Base-by-base conservation (phyloP, 352 stramenopile genomes). In the Phytopythium montanum region DNA sequence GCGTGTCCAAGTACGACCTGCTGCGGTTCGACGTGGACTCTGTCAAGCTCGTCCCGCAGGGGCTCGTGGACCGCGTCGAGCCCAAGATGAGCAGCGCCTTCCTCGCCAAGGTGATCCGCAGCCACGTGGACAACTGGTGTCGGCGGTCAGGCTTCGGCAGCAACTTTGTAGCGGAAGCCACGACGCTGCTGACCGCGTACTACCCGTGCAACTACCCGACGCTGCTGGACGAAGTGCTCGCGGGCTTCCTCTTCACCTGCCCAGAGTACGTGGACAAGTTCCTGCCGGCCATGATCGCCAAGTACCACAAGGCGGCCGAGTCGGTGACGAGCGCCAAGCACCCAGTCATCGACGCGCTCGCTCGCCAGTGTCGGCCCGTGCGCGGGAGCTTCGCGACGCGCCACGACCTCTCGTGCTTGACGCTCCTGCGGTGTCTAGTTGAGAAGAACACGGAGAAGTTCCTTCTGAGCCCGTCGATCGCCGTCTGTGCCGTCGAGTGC, bases 21-120 rank as follows among this genome's bases (percentile, higher is more conserved):
- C 60, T 88, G 31, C 55, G 76, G 2, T 92, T 90, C 63, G 79
- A 79, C n/a, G 80, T 94, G 7, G 82, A 94, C 56, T 64, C 67
- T 28, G 68, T 79, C 44, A 92, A 91, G 56, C 71, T 95, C 19
- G 81, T 95, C 13, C 87, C 87, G 0, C 85, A 93, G 38, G 87
- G 87, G 16, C 81, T 95, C 28, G 85, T 92, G 3, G 85, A 95
- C 49, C 79, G 80, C n/a, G 81, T 95, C 26, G 87, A 95, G 55
- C 62, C 65, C 2, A 70, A 79, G 56, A 76, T 93, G 60, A 79
- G 69, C 41, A 73, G 68, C 48, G 57, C 66, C n/a, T 75, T 86
- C 26, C 65, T 88, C 13, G 51, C 56, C 2, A 69, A 67, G 41
- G 61, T 93, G 14, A 81, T 94, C 21, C 60, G 56, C 12, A 84